phyloP scores from a whole-genome alignment of 345 rosid species.

The Gossypium arboreum region DNA sequence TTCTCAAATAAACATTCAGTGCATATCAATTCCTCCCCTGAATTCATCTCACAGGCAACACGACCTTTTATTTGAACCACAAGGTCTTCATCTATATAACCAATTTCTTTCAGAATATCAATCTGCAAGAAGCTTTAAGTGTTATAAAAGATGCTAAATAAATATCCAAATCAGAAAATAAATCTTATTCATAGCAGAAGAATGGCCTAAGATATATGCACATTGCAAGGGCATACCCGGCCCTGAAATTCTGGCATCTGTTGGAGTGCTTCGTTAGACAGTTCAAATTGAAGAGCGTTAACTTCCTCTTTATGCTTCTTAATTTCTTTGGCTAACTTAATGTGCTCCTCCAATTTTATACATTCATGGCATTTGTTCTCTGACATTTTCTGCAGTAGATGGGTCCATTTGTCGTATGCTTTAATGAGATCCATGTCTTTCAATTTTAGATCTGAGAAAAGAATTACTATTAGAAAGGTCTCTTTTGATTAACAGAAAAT shows the following conservation, averaged over 20 bases:
- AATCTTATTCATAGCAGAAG: slow-evolving; percentile 14
- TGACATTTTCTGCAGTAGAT: slow-evolving; percentile 69
- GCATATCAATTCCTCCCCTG: slow-evolving; percentile 94
- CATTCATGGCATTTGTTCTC: slow-evolving; percentile 87
- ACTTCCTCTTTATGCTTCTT: slow-evolving; percentile 66
- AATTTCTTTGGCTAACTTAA: slow-evolving; percentile 63
- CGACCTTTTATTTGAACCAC: slow-evolving; percentile 97
- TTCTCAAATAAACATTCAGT: slow-evolving; percentile 92
- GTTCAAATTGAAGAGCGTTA: slow-evolving; percentile 44
- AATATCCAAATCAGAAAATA: slow-evolving; percentile 9
- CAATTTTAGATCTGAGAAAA: slow-evolving; percentile 67
- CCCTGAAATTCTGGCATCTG: slow-evolving; percentile 98
- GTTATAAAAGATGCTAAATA: slow-evolving; percentile 20
- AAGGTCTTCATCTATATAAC: slow-evolving; percentile 81
- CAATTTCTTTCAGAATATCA: slow-evolving; percentile 79
- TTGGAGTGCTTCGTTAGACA: slow-evolving; percentile 86
- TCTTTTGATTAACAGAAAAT: background rate
- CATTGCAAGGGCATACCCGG: slow-evolving; percentile 51
- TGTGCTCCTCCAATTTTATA: slow-evolving; percentile 77
- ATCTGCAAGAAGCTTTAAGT: slow-evolving; percentile 49
- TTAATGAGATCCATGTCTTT: slow-evolving; percentile 59
- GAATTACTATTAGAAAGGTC: slow-evolving; percentile 10
- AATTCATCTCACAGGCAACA: slow-evolving; percentile 98
- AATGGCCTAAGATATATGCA: background rate
- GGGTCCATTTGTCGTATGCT: slow-evolving; percentile 55